A percentile compares a stretch with the other conserved stretches of the same genome.
Evolutionary conservation across 257 asterid genomes (phyloP).

Genomic region (Plantago ovata): DNA sequence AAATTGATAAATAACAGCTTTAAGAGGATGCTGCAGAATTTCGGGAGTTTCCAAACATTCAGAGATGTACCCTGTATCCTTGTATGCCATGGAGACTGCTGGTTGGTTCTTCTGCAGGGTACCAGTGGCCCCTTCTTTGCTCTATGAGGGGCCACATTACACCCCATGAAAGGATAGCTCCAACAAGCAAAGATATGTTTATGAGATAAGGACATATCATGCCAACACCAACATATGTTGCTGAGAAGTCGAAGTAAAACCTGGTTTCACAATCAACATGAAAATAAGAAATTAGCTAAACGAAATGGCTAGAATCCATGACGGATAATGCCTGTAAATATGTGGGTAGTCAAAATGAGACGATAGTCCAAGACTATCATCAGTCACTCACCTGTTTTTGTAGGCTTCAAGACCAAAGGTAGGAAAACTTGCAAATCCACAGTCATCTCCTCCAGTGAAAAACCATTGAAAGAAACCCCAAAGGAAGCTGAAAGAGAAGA

Average conservation of each 20-base stretch:
- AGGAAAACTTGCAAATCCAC: constrained; percentile 79
- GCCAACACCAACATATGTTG: constrained; percentile 95
- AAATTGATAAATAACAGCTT: background rate
- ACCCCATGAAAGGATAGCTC: constrained; percentile 95
- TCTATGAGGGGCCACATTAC: constrained; percentile 91
- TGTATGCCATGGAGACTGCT: constrained; percentile 80
- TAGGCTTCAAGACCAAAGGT: constrained; percentile 90
- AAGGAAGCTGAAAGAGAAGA: constrained; percentile 86
- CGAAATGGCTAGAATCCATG: background rate
- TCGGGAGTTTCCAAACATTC: background rate
- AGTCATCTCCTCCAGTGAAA: constrained; percentile 76
- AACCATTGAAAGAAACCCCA: constrained; percentile 99
- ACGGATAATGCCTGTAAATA: background rate
- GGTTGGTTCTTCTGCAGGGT: constrained; percentile 32
- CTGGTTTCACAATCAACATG: constrained; percentile 30
- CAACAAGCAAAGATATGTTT: constrained; percentile 79
- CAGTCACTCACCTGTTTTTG: constrained; percentile 42
- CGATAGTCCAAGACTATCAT: constrained; percentile 2
- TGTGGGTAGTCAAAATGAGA: background rate
- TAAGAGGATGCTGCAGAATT: background rate
- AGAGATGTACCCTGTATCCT: constrained; percentile 67
- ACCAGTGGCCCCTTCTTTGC: constrained; percentile 70
- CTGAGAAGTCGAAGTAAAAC: constrained; percentile 90
- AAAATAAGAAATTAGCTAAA: background rate
- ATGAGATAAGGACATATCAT: constrained; percentile 91